These are phyloP conservation scores for Neurospora hispaniola DNA, from an alignment of 495 filamentous ascomycete genomes.

Conservation along the genomic window DNA sequence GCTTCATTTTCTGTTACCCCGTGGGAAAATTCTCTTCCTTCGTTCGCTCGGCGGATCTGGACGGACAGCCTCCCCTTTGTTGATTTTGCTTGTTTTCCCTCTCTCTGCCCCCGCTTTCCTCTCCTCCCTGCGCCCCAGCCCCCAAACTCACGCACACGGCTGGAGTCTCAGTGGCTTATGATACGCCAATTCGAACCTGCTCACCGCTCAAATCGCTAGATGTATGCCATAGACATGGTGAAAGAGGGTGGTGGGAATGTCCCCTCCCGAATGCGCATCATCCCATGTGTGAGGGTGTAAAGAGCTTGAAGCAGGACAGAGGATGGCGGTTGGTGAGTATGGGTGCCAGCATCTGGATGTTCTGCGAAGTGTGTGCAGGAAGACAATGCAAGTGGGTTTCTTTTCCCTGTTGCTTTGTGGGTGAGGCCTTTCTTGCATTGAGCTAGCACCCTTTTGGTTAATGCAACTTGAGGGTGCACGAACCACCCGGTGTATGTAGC, in stretches of 20 bases:
- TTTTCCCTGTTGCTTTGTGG: not conserved
- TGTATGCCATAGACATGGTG: not conserved
- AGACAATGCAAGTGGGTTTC: not conserved
- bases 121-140: not conserved
- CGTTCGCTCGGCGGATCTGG: not conserved
- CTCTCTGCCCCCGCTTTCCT: not conserved
- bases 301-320: not conserved
- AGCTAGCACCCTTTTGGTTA: not conserved
- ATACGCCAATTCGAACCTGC: not conserved
- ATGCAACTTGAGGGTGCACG: not conserved
- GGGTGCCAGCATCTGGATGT: not conserved
- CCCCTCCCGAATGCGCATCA: not conserved
- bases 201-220: not conserved
- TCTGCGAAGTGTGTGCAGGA: not conserved
- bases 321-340: not conserved
- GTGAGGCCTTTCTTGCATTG: not conserved
- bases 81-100: not conserved
- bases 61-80: not conserved
- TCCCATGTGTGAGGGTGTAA: not conserved
- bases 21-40: not conserved
- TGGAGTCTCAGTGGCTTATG: not conserved
- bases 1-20: not conserved
- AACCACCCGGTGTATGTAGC: not conserved
- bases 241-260: not conserved
- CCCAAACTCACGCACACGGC: not conserved